Conservation (phyloP, 495 filamentous ascomycete genomes). For the Bryoglossum gracile region DNA sequence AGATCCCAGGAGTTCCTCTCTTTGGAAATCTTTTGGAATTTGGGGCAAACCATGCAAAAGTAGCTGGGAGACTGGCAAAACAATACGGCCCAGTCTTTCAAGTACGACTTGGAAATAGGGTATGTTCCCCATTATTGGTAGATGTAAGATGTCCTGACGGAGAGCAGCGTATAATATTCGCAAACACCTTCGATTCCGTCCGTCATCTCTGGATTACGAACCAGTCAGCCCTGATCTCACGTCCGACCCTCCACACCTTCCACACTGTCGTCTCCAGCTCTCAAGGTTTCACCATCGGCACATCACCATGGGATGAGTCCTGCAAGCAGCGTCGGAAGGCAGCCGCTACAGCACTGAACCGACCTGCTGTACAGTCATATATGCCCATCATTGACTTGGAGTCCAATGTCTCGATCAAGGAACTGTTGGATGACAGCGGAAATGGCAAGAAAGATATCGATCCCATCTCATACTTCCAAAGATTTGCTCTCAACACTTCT, state of each 20-base stretch:
- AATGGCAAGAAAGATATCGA: slow-evolving; percentile 54
- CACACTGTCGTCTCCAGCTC: slow-evolving; percentile 62
- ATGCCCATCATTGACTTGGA: slow-evolving; percentile 70
- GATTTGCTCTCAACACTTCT: slow-evolving; percentile 59
- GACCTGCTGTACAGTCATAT: slow-evolving; percentile 57
- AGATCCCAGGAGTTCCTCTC: slow-evolving; percentile 55
- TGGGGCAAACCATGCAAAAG: slow-evolving; percentile 47
- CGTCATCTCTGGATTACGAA: slow-evolving; percentile 65
- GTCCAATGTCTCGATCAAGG: slow-evolving; percentile 55
- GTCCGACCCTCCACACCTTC: slow-evolving; percentile 65
- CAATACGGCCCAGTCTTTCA: slow-evolving; percentile 63
- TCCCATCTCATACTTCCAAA: slow-evolving; percentile 58
- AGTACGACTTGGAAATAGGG: slow-evolving; percentile 57
- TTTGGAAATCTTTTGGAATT: slow-evolving; percentile 58
- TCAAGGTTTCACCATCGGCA: slow-evolving; percentile 68
- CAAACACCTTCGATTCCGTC: slow-evolving; percentile 62
- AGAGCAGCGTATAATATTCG: slow-evolving; percentile 55
- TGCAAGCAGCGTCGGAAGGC: slow-evolving; percentile 66
- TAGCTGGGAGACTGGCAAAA: slow-evolving; percentile 47
- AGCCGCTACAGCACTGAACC: slow-evolving; percentile 62
- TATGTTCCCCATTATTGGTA: slow-evolving; percentile 21
- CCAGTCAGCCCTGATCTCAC: slow-evolving; percentile 61
- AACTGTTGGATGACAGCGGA: slow-evolving; percentile 50
- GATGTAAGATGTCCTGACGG: neutral
- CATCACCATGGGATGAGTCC: slow-evolving; percentile 66